A percentile compares a stretch with the other conserved stretches of the same genome.
Conservation (phyloP, 306 rosid genomes). For the Alnus rubra region DNA sequence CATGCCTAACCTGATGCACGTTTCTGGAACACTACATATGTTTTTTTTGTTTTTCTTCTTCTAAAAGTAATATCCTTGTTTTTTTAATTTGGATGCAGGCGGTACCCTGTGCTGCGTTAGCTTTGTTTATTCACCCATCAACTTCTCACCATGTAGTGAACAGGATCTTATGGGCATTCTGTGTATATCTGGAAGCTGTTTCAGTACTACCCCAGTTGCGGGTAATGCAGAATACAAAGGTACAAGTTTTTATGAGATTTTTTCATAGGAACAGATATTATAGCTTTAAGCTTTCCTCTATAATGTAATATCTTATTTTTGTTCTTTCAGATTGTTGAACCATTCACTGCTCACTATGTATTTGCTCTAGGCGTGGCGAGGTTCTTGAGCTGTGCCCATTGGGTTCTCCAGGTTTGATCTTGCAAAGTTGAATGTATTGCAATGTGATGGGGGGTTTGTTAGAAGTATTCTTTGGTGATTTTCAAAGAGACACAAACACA, state of each 20-base stretch:
- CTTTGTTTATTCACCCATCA: slow-evolving; percentile 85
- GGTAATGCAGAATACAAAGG: slow-evolving; percentile 97
- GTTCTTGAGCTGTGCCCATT: slow-evolving; percentile 96
- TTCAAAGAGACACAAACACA: too few species aligned
- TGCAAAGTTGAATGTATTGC: slow-evolving; percentile 10
- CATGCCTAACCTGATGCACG: slow-evolving; percentile 26
- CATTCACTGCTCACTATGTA: slow-evolving; percentile 94
- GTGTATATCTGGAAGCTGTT: slow-evolving; percentile 92
- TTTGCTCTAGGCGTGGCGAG: slow-evolving; percentile 92
- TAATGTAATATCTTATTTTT: slow-evolving; percentile 3
- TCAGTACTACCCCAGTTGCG: slow-evolving; percentile 90
- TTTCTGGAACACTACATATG: not conserved
- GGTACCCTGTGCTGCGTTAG: slow-evolving; percentile 77
- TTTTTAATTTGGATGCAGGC: slow-evolving; percentile 60
- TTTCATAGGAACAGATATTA: too few species aligned
- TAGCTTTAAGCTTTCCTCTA: not conserved
- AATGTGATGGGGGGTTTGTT: not conserved
- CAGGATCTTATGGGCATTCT: slow-evolving; percentile 92
- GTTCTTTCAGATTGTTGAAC: slow-evolving; percentile 85
- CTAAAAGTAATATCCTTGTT: slow-evolving; percentile 15
- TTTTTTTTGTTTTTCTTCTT: not conserved
- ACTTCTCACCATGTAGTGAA: slow-evolving; percentile 82
- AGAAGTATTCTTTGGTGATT: not conserved
- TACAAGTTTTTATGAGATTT: slow-evolving; percentile 17
- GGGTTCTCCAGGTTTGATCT: slow-evolving; percentile 92